Evolutionary conservation across 768 basidiomycete genomes (phyloP).

Genomic region (Chiua virens): DNA sequence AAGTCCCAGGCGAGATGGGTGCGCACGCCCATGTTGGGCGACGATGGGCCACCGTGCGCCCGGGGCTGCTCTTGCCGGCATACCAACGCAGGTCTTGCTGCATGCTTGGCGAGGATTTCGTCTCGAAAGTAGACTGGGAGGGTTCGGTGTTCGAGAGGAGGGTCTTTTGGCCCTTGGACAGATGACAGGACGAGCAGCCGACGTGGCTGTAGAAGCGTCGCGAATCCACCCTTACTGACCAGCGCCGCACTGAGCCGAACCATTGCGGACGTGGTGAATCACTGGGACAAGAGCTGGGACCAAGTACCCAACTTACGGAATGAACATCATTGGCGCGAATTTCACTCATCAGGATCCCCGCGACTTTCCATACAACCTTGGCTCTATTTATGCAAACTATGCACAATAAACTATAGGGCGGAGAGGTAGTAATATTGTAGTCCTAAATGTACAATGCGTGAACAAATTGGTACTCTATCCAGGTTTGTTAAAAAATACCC

Average conservation of each 20-base stretch:
- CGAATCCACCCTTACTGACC: too few species aligned
- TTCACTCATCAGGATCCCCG: too few species aligned
- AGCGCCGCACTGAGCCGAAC: too few species aligned
- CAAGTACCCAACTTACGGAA: too few species aligned
- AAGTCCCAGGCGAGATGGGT: constrained; percentile 73
- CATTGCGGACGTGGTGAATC: constrained; percentile 2
- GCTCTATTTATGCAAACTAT: neutral
- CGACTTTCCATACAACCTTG: neutral
- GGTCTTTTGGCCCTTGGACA: constrained; percentile 56
- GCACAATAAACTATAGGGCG: neutral
- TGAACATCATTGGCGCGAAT: too few species aligned
- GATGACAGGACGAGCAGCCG: constrained; percentile 46
- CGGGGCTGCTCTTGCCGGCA: constrained; percentile 58
- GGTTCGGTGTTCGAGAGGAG: constrained; percentile 55
- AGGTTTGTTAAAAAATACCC: neutral
- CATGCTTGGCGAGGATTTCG: constrained; percentile 51
- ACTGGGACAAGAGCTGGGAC: neutral
- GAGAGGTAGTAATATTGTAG: constrained; percentile 1
- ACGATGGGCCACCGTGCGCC: constrained; percentile 60
- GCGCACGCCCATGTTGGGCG: constrained; percentile 46
- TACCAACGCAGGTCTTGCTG: constrained; percentile 59
- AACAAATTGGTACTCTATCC: constrained; percentile 20
- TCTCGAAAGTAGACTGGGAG: constrained; percentile 61
- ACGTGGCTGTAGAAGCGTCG: constrained; percentile 5
- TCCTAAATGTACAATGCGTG: constrained; percentile 14